Conservation (phyloP, 345 rosid genomes). For the Gossypium rotundifolium region DNA sequence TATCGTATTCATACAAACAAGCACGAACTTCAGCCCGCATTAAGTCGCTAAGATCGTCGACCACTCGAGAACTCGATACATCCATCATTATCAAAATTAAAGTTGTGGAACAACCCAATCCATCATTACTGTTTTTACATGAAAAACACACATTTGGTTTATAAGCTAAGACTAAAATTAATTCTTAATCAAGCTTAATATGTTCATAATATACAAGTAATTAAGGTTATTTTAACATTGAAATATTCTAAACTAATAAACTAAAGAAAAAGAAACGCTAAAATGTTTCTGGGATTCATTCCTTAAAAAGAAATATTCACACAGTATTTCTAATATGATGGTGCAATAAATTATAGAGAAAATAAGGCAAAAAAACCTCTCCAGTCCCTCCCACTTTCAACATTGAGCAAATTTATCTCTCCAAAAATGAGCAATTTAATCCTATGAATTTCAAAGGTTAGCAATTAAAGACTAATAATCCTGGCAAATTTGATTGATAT, state of each 20-base stretch:
- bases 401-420: too few relatives aligned
- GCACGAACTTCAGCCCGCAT: conserved; percentile 5
- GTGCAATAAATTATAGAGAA: not conserved
- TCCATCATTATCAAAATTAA: conserved; percentile 26
- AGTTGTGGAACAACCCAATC: not conserved
- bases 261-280: not conserved
- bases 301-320: not conserved
- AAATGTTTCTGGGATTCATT: not conserved
- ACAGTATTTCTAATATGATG: not conserved
- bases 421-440: too few relatives aligned
- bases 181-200: not conserved
- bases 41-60: conserved; percentile 27
- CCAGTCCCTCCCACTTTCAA: too few relatives aligned
- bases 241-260: not conserved
- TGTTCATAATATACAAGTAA: not conserved
- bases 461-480: too few relatives aligned
- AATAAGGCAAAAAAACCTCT: too few relatives aligned
- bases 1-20: conserved; percentile 25
- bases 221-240: not conserved
- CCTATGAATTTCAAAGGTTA: too few relatives aligned
- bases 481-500: too few relatives aligned
- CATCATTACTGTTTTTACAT: not conserved
- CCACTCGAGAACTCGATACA: conserved; percentile 24
- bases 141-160: not conserved
- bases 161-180: not conserved